Base-by-base conservation (phyloP, 108 stramenopile genomes). In the Seminavis robusta region DNA sequence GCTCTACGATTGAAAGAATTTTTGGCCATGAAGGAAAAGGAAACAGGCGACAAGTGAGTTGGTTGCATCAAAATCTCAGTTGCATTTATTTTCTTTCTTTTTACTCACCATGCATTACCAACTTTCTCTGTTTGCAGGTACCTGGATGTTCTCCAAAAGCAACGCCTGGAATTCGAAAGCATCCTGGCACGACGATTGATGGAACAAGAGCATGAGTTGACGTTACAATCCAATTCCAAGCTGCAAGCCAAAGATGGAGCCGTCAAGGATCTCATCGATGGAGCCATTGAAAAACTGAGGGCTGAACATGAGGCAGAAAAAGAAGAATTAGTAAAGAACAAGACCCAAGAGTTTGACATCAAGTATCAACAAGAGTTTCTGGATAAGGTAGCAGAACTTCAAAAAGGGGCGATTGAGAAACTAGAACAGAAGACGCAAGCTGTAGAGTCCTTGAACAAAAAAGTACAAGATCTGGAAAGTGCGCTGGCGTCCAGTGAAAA, bases 1-100 rank as follows among this genome's bases (percentile, higher is more conserved):
- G 92, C 88, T 8, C 75, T 88, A 3, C 82, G 92, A 29, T 54
- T 88, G 27, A 73, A 82, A 56, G 86, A 93, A 56, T 93, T 88
- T 56, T 47, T 86, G 15, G 52, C 79, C 10, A 78, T 88, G 75
- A 81, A 83, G 51, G 88, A 93, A 68, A 84, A 81, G 66, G 86
- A 88, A 69, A 63, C 69, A 25, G 67, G 43, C 17, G 80, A 77
- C 15, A 47, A 65, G 44, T 74, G 30, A 28, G 67, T 69, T 15
- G 15, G 7, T 49, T 7, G 23, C 34, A 49, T 24, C 33, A 17
- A 49, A 33, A n/a, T n/a, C 4, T 21, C 27, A 27, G 3, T n/a
- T 48, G n/a, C 20, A 24, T 6, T 48, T 4, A 8, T 7, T 42
- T 11, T 38, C 23, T 26, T 5, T 26, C 4, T 40, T 61, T 8